Conservation (phyloP, 208 protist genomes). For the Trypanosoma brucei region DNA sequence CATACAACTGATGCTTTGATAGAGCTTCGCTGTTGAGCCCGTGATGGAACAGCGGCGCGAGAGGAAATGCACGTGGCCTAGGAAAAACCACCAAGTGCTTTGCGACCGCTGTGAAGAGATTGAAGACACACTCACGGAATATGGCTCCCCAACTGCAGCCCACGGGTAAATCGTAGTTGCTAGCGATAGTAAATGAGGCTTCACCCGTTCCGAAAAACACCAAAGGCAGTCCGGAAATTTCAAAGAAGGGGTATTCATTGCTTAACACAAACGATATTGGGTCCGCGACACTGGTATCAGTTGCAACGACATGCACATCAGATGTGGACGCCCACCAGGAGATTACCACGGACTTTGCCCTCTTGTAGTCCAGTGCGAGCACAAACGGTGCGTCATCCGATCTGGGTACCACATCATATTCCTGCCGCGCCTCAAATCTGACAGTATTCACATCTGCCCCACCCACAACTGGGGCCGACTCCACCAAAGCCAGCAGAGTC, state of each 20-base stretch:
- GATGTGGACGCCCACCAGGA: slow-evolving; percentile 36
- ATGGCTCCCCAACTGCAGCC: slow-evolving; percentile 35
- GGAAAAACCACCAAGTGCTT: slow-evolving; percentile 36
- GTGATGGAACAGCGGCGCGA: slow-evolving; percentile 56
- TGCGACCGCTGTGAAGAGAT: slow-evolving; percentile 43
- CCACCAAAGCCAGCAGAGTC: slow-evolving; percentile 11
- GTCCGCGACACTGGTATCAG: slow-evolving; percentile 21
- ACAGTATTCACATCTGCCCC: slow-evolving; percentile 19
- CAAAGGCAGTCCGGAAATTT: slow-evolving; percentile 48
- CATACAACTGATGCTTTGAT: slow-evolving; percentile 36
- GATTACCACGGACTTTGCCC: slow-evolving; percentile 49
- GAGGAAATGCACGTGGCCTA: slow-evolving; percentile 22
- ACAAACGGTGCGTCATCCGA: slow-evolving; percentile 38
- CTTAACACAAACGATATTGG: slow-evolving; percentile 40
- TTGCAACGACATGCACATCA: slow-evolving; percentile 36
- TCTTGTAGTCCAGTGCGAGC: slow-evolving; percentile 53
- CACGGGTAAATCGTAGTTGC: slow-evolving; percentile 63
- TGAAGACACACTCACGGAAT: slow-evolving; percentile 43
- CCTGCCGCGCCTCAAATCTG: slow-evolving; percentile 64
- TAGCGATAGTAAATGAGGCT: slow-evolving; percentile 63
- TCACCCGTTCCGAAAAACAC: slow-evolving; percentile 66
- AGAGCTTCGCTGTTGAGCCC: slow-evolving; percentile 59
- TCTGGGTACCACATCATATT: slow-evolving; percentile 67
- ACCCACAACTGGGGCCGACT: slow-evolving; percentile 14
- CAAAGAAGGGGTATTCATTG: slow-evolving; percentile 37